Base-by-base conservation (phyloP, 805 yeast genomes). In the Metschnikowia proteae region DNA sequence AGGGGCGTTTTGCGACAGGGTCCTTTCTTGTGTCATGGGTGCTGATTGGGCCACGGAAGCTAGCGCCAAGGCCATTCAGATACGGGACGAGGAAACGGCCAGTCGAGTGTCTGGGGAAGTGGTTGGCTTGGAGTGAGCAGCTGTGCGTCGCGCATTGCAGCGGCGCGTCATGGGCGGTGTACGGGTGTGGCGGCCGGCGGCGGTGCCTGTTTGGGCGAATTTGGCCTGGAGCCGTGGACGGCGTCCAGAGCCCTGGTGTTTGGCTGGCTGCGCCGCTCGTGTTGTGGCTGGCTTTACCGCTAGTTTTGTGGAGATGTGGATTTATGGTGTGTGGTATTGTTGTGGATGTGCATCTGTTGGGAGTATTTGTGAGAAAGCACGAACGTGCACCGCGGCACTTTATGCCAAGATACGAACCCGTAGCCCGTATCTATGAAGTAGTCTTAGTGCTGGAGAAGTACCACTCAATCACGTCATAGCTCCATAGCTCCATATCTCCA, bases 91-190 rank as follows among this genome's bases (percentile, higher is more conserved):
- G 23, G 13, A n/a, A 17, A 27, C 7, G 23, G 10, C 5, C 8
- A 25, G 3, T 38, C 31, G 17, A 27, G 6, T 27, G 32, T 13
- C 41, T 37, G 39, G 11, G 29, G 39, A 37, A 37, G 29, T 37
- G 23, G 6, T 25, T 9, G 7, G 26, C 22, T 35, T 22, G 22
- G 9, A 13, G 25, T 10, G 30, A 23, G 43, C 23, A 28, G 36
- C 35, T 39, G 31, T n/a, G 36, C 43, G 22, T 31, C n/a, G 31
- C 29, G 43, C 43, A 40, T 39, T 39, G 43, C 43, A 40, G 43
- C 35, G 35, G 43, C 43, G 43, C 36, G 43, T 30, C 26, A n/a
- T 13, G n/a, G 11, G 5, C 1, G 43, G 43, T 30, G 43, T 11
- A 40, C 43, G 36, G 43, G 43, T 40, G 11, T 40, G 17, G 17